Evolutionary conservation across 2,329 filamentous ascomycete genomes (phyloP).

Genomic region (Diaporthe sp.): DNA sequence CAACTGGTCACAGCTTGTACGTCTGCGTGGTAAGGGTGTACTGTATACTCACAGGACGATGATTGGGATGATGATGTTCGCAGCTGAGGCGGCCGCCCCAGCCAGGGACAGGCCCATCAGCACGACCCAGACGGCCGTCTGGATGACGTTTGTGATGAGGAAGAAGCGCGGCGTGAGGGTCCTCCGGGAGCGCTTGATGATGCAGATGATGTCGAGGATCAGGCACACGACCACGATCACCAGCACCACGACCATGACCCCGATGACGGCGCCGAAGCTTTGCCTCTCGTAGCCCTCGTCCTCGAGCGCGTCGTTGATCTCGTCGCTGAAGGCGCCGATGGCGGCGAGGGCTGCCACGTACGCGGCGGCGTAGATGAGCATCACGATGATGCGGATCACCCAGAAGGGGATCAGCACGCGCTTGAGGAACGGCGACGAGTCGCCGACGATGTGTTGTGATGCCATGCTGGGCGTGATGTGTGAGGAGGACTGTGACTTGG

Average conservation of each 20-base stretch:
- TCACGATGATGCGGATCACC: slow-evolving; percentile 50
- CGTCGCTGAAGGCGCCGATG: slow-evolving; percentile 39
- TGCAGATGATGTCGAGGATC: slow-evolving; percentile 50
- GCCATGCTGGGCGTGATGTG: slow-evolving; percentile 43
- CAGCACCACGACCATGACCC: slow-evolving; percentile 46
- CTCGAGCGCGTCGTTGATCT: slow-evolving; percentile 40
- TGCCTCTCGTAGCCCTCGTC: neutral
- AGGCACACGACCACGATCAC: slow-evolving; percentile 48
- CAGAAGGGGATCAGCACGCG: slow-evolving; percentile 53
- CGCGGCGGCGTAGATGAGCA: slow-evolving; percentile 47
- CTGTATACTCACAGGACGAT: slow-evolving; percentile 49
- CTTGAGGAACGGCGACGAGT: slow-evolving; percentile 54
- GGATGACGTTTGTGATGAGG: slow-evolving; percentile 49
- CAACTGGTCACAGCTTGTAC: neutral
- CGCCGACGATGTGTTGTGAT: slow-evolving; percentile 47
- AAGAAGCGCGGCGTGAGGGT: slow-evolving; percentile 52
- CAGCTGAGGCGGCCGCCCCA: slow-evolving; percentile 36
- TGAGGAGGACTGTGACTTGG: neutral
- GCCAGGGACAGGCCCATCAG: slow-evolving; percentile 48
- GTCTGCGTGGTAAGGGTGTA: neutral
- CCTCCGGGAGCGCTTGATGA: slow-evolving; percentile 50
- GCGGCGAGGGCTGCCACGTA: slow-evolving; percentile 45
- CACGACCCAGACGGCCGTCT: slow-evolving; percentile 48
- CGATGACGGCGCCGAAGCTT: slow-evolving; percentile 41
- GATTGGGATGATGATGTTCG: slow-evolving; percentile 45